Evolutionary conservation across 352 stramenopile species (phyloP).

Genomic region (Phytophthora sojae): DNA sequence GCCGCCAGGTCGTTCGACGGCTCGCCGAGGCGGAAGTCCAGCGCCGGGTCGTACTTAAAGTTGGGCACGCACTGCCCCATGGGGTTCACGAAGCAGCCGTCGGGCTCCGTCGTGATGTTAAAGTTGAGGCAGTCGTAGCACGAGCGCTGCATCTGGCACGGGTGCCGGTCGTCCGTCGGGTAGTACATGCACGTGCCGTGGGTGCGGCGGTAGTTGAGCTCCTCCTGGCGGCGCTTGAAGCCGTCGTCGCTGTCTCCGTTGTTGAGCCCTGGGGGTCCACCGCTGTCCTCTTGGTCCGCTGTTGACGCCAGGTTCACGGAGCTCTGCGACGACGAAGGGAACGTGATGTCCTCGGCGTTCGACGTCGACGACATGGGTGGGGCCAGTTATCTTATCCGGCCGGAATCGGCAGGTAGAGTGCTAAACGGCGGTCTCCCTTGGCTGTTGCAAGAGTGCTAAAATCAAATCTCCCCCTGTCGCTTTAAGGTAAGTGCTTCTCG

Average conservation of each 20-base stretch:
- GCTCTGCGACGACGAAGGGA: slow-evolving; percentile 17
- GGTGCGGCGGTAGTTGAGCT: slow-evolving; percentile 32
- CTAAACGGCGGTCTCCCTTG: neutral
- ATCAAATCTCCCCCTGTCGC: neutral
- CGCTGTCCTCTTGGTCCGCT: neutral
- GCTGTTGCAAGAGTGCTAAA: slow-evolving; percentile 7
- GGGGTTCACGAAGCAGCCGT: slow-evolving; percentile 50
- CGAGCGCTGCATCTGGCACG: slow-evolving; percentile 48
- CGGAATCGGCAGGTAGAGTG: too few relatives aligned
- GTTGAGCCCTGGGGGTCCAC: slow-evolving; percentile 3
- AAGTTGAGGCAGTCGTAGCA: slow-evolving; percentile 69
- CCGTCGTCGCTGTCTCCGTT: slow-evolving; percentile 4
- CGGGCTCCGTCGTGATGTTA: slow-evolving; percentile 40
- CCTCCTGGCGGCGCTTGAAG: slow-evolving; percentile 1
- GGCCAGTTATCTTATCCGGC: neutral
- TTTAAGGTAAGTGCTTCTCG: neutral
- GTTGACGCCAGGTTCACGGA: slow-evolving; percentile 20
- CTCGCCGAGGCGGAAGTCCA: slow-evolving; percentile 42
- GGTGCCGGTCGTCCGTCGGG: slow-evolving; percentile 42
- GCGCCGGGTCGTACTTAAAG: slow-evolving; percentile 13
- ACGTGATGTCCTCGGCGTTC: slow-evolving; percentile 36
- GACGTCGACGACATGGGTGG: slow-evolving; percentile 35
- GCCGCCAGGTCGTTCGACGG: slow-evolving; percentile 34
- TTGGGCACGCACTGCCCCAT: slow-evolving; percentile 25
- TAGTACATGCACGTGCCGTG: slow-evolving; percentile 53